phyloP scores from a whole-genome alignment of 441 rosid genomes.

The Adansonia rubrostipa region DNA sequence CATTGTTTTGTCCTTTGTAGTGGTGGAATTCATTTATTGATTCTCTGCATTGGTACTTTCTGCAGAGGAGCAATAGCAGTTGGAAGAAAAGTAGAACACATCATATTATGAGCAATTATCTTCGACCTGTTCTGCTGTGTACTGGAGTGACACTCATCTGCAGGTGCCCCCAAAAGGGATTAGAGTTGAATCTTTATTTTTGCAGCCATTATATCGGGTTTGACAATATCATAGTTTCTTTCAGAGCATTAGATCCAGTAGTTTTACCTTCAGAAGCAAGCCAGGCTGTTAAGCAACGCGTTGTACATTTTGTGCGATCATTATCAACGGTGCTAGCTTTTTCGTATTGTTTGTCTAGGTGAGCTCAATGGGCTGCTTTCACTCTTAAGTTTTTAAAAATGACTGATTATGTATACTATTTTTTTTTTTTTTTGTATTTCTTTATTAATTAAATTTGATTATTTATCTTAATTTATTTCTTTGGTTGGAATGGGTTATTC shows the following conservation, averaged over 20 bases:
- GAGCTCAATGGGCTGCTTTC: conserved; percentile 32
- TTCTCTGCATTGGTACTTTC: conserved; percentile 25
- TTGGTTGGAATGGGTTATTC: conserved; percentile 12
- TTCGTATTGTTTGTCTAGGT: conserved; percentile 74
- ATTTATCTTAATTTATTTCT: neutral
- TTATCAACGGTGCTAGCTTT: conserved; percentile 69
- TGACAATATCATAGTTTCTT: conserved; percentile 31
- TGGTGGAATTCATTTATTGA: conserved; percentile 29
- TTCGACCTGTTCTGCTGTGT: conserved; percentile 75
- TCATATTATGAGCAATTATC: conserved; percentile 55
- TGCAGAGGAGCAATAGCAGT: conserved; percentile 56
- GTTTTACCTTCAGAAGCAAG: conserved; percentile 67
- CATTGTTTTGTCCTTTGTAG: conserved; percentile 25
- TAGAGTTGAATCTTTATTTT: conserved; percentile 10
- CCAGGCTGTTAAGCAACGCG: conserved; percentile 67
- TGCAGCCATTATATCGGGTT: conserved; percentile 26
- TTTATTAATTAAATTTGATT: neutral
- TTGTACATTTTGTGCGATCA: conserved; percentile 59
- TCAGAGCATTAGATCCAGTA: conserved; percentile 69
- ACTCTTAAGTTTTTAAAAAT: neutral
- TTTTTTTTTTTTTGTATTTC: neutral
- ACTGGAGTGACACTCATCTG: conserved; percentile 65
- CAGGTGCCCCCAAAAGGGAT: conserved; percentile 46
- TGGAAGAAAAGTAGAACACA: conserved; percentile 56
- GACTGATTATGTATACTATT: neutral